A percentile compares a stretch with the other conserved stretches of the same genome.
These are phyloP conservation scores for Podochytrium sp. DNA, from an alignment of 192 early-diverging fungal genomes.

Conservation along the genomic window DNA sequence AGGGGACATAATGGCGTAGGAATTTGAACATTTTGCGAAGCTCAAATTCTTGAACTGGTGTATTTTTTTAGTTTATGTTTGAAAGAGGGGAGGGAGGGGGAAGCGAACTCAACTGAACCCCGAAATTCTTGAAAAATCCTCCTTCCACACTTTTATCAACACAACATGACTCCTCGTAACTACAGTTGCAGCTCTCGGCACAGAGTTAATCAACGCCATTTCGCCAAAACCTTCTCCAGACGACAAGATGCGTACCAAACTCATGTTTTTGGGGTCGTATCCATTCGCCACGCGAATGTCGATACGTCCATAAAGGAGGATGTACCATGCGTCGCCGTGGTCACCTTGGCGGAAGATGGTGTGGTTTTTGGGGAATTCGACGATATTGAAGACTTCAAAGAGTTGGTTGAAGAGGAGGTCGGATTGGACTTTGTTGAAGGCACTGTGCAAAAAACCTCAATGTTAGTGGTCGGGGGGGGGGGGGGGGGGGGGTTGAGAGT, in stretches of 20 bases:
- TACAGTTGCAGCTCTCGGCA: conserved; percentile 5
- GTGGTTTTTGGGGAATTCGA: neutral
- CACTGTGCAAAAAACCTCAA: neutral
- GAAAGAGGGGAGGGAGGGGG: neutral
- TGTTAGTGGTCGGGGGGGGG: too few relatives aligned
- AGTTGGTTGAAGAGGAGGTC: conserved; percentile 19
- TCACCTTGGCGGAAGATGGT: conserved; percentile 8
- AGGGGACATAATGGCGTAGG: conserved; percentile 13
- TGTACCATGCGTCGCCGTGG: conserved; percentile 28
- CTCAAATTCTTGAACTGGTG: conserved; percentile 6
- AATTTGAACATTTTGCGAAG: conserved; percentile 3
- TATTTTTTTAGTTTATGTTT: neutral
- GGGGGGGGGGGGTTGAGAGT: too few relatives aligned
- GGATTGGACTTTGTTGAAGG: conserved; percentile 11
- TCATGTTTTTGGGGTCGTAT: neutral
- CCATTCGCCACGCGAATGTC: conserved; percentile 8
- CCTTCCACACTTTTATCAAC: neutral
- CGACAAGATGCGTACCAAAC: neutral
- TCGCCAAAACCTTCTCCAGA: conserved; percentile 19
- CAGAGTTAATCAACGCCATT: conserved; percentile 2
- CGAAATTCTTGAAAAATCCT: neutral
- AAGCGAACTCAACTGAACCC: neutral
- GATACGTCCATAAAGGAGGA: conserved; percentile 3
- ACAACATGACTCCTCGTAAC: neutral
- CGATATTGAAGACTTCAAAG: neutral